Evolutionary conservation across 2,329 filamentous ascomycete genomes (phyloP).

Genomic region (Cladosporium oxysporum): DNA sequence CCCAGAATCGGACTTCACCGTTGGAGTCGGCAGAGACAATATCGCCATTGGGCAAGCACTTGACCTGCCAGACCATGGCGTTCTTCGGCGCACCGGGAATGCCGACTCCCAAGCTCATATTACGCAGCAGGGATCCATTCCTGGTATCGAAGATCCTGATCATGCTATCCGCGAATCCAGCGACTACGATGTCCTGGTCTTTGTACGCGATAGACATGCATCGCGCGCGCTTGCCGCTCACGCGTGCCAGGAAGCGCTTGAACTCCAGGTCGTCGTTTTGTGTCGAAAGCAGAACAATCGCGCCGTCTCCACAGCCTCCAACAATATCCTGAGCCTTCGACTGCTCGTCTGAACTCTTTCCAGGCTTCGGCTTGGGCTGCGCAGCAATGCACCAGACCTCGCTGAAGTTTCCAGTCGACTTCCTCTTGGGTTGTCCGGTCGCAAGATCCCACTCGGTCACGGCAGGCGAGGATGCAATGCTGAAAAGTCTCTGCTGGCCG

Average conservation of each 20-base stretch:
- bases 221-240: conserved; percentile 79
- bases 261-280: conserved; percentile 82
- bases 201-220: conserved; percentile 93
- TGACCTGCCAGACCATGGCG: conserved; percentile 90
- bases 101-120: conserved; percentile 83
- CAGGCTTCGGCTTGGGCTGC: conserved; percentile 63
- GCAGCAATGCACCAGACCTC: conserved; percentile 96
- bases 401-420: conserved; percentile 88
- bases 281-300: conserved; percentile 82
- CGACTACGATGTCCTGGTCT: conserved; percentile 76
- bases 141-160: conserved; percentile 87
- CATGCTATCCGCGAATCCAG: conserved; percentile 94
- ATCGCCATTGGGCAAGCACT: conserved; percentile 80
- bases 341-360: conserved; percentile 31
- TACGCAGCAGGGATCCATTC: conserved; percentile 72
- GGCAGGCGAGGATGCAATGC: conserved; percentile 88
- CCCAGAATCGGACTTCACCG: conserved; percentile 90
- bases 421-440: conserved; percentile 72
- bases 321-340: conserved; percentile 63
- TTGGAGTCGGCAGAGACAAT: conserved; percentile 95
- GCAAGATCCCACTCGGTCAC: conserved; percentile 95
- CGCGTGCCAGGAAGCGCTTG: conserved; percentile 71
- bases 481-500: conserved; percentile 85
- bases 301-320: conserved; percentile 87
- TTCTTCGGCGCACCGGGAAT: conserved; percentile 76